These are phyloP conservation scores for Neurospora intermedia DNA, from an alignment of 495 filamentous ascomycete genomes.

Conservation along the genomic window DNA sequence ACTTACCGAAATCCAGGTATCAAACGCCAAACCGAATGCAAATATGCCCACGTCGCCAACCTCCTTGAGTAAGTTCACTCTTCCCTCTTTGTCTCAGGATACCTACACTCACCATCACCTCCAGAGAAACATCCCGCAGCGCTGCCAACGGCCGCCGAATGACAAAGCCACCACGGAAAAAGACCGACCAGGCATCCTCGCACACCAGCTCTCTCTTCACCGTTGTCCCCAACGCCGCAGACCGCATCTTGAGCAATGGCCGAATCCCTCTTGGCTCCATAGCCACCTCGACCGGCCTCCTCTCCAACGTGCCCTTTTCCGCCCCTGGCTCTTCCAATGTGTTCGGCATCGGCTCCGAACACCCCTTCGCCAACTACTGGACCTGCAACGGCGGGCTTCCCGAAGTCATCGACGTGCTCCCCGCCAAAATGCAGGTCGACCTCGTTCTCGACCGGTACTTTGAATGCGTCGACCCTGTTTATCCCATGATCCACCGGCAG, in stretches of 20 bases:
- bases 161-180: conserved; percentile 47
- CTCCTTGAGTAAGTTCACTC: conserved; percentile 47
- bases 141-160: conserved; percentile 43
- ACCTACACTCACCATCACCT: neutral
- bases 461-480: conserved; percentile 62
- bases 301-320: conserved; percentile 58
- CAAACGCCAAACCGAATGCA: conserved; percentile 58
- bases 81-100: neutral
- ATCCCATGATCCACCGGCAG: conserved; percentile 58
- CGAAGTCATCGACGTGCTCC: conserved; percentile 59
- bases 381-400: conserved; percentile 58
- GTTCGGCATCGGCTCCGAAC: conserved; percentile 56
- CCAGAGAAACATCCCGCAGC: conserved; percentile 38
- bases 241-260: conserved; percentile 29
- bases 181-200: conserved; percentile 5
- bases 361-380: conserved; percentile 69
- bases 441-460: conserved; percentile 60
- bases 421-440: conserved; percentile 60
- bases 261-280: conserved; percentile 30
- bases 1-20: conserved; percentile 30
- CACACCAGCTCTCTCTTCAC: conserved; percentile 10
- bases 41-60: conserved; percentile 58
- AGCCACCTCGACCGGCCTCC: conserved; percentile 44
- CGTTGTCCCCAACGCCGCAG: conserved; percentile 34
- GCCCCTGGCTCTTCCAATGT: conserved; percentile 52